These are phyloP conservation scores for Entomortierella beljakovae DNA, from an alignment of 192 early-diverging fungal species.

Conservation along the genomic window DNA sequence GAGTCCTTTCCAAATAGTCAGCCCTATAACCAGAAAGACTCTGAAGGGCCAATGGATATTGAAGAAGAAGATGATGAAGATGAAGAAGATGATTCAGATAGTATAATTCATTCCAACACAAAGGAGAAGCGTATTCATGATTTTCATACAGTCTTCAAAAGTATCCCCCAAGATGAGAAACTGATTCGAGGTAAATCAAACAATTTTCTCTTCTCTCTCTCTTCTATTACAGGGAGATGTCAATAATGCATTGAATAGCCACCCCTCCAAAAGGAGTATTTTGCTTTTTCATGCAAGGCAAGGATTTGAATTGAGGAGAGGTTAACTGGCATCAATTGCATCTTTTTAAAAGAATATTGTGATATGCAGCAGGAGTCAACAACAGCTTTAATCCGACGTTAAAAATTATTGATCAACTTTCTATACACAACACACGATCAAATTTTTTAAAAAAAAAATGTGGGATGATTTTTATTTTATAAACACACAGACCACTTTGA, in stretches of 20 bases:
- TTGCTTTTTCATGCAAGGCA: too few relatives aligned
- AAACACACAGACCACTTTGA: too few relatives aligned
- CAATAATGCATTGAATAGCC: not conserved
- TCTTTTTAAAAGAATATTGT: too few relatives aligned
- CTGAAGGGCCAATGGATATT: not conserved
- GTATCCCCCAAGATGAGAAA: conserved; percentile 63
- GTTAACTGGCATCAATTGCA: too few relatives aligned
- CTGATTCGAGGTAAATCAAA: conserved; percentile 59
- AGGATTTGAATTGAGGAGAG: too few relatives aligned
- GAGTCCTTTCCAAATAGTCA: conserved; percentile 5
- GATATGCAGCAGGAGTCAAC: too few relatives aligned
- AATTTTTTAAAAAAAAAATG: too few relatives aligned
- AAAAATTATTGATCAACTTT: too few relatives aligned
- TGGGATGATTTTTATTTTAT: too few relatives aligned
- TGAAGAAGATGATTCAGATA: conserved; percentile 11
- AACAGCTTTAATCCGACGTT: too few relatives aligned
- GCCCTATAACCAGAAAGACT: not conserved
- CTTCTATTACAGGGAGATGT: not conserved
- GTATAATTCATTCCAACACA: conserved; percentile 38
- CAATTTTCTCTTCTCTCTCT: not conserved
- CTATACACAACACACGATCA: too few relatives aligned
- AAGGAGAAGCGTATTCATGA: conserved; percentile 59
- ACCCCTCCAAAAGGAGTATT: not conserved
- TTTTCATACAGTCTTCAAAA: conserved; percentile 63
- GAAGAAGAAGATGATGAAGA: conserved; percentile 9